Evolutionary conservation across 2,329 filamentous ascomycete genomes (phyloP).

Genomic region (Aphanocladium album): DNA sequence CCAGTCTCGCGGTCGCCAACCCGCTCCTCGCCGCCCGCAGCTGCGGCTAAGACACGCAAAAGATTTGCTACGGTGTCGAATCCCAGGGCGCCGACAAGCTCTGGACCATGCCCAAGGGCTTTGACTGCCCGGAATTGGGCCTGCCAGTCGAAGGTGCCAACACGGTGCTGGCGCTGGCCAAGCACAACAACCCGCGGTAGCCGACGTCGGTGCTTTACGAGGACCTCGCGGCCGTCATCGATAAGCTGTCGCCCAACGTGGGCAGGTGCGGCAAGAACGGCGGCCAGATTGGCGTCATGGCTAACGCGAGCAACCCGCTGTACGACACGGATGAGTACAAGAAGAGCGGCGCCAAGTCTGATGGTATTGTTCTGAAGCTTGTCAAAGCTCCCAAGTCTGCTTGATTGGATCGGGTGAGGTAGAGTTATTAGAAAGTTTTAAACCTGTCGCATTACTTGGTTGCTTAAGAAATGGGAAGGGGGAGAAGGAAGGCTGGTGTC

Average conservation of each 20-base stretch:
- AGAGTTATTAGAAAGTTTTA: too few relatives aligned
- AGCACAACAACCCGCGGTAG: constrained; percentile 19
- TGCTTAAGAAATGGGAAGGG: too few relatives aligned
- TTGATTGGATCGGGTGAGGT: too few relatives aligned
- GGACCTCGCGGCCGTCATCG: constrained; percentile 18
- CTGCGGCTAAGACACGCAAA: not conserved
- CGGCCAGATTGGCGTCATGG: not conserved
- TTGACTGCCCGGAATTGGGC: constrained; percentile 22
- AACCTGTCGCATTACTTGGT: too few relatives aligned
- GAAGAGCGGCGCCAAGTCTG: not conserved
- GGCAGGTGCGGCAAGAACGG: not conserved
- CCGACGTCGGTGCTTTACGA: constrained; percentile 21
- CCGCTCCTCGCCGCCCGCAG: not conserved
- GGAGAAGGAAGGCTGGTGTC: too few relatives aligned
- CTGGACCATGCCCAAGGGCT: constrained; percentile 18
- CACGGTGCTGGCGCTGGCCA: constrained; percentile 20
- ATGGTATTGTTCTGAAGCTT: not conserved
- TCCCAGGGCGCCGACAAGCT: constrained; percentile 11
- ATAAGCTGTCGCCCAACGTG: not conserved
- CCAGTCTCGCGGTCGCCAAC: not conserved
- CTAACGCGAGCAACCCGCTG: not conserved
- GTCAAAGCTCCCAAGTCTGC: not conserved
- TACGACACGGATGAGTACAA: not conserved
- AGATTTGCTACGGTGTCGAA: not conserved
- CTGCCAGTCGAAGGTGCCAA: constrained; percentile 13